These are phyloP conservation scores for Suhomyces guaymorum DNA, from an alignment of 1,139 yeast genomes.

Conservation along the genomic window DNA sequence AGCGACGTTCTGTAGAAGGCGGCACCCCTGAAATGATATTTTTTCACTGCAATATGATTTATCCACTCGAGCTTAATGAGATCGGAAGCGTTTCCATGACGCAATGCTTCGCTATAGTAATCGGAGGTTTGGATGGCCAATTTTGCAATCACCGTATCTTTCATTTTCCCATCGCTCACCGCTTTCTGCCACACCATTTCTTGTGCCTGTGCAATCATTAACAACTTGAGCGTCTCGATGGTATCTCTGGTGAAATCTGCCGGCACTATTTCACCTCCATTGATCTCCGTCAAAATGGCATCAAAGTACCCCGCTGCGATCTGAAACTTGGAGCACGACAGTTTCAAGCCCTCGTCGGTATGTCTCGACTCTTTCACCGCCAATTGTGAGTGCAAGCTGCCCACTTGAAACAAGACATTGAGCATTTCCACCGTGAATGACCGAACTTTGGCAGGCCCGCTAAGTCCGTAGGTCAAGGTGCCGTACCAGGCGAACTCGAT, in stretches of 20 bases:
- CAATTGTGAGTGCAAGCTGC: constrained; percentile 58
- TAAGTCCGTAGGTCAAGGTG: constrained; percentile 57
- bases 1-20: constrained; percentile 64
- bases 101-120: constrained; percentile 52
- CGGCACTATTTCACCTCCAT: constrained; percentile 13
- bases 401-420: constrained; percentile 70
- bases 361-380: constrained; percentile 47
- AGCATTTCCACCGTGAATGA: constrained; percentile 59
- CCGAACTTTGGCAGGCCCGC: constrained; percentile 44
- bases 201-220: constrained; percentile 84
- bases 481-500: constrained; percentile 71
- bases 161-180: constrained; percentile 46
- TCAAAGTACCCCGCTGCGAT: constrained; percentile 70
- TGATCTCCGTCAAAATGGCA: constrained; percentile 25
- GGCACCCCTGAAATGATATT: constrained; percentile 67
- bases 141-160: constrained; percentile 62
- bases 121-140: constrained; percentile 64
- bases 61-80: constrained; percentile 64
- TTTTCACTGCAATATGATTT: constrained; percentile 58
- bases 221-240: constrained; percentile 28
- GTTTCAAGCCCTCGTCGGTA: constrained; percentile 58
- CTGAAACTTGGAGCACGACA: constrained; percentile 65
- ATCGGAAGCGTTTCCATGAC: constrained; percentile 48
- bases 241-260: constrained; percentile 32
- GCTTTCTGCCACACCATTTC: constrained; percentile 86